These are phyloP conservation scores for Arbutus unedo DNA, from an alignment of 148 eudicot species.

Conservation along the genomic window DNA sequence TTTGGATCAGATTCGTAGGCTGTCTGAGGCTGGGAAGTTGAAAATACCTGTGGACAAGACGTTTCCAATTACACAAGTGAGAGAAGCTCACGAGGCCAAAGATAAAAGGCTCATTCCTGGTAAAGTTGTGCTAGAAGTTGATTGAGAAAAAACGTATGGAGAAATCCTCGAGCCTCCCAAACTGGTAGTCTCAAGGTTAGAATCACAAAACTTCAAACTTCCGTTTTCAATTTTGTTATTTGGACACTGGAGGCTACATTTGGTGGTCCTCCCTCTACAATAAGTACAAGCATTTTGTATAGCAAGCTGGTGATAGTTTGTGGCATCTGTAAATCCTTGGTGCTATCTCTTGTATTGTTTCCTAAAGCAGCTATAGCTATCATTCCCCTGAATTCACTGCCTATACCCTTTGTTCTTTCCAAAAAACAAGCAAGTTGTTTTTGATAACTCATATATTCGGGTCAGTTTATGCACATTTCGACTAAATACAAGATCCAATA, in stretches of 20 bases:
- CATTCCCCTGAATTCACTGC: not conserved
- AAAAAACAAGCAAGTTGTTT: not conserved
- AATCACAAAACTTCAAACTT: not conserved
- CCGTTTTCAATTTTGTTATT: constrained; percentile 1
- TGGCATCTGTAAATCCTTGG: not conserved
- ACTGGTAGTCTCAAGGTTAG: not conserved
- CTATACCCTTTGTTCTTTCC: not conserved
- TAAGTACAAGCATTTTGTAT: constrained; percentile 9
- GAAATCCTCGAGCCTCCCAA: not conserved
- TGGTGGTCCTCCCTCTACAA: constrained; percentile 1
- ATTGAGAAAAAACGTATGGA: constrained; percentile 26
- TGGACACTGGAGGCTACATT: not conserved
- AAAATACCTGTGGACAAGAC: constrained; percentile 84
- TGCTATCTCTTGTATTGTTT: not conserved
- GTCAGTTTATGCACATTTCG: too few species aligned
- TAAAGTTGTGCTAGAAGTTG: constrained; percentile 87
- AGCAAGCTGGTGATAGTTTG: not conserved
- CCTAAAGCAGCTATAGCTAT: not conserved
- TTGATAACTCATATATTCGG: too few species aligned
- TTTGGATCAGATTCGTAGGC: constrained; percentile 66
- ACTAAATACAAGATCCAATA: too few species aligned
- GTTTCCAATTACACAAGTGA: constrained; percentile 69
- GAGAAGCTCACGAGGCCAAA: constrained; percentile 89
- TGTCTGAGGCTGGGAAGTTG: constrained; percentile 71
- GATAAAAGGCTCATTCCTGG: constrained; percentile 69